Base-by-base conservation (phyloP, 192 early-diverging fungal genomes). In the Chytriomyces sp. region DNA sequence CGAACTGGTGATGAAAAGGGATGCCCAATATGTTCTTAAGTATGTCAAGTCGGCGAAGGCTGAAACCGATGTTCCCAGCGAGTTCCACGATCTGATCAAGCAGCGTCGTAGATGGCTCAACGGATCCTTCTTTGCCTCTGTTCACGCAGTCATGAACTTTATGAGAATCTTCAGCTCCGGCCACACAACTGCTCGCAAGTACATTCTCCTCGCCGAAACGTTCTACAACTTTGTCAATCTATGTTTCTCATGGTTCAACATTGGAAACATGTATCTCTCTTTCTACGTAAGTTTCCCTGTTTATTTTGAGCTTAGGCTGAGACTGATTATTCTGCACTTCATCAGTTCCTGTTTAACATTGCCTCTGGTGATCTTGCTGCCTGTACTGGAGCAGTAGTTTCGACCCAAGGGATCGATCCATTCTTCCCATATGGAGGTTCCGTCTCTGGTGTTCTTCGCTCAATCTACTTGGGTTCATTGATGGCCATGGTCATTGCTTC, bases 41-140 rank as follows among this genome's bases (percentile, higher is more conserved):
- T 98, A 98, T 79, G 96, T 96, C 50, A 93, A 95, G 79, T 83
- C 81, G 43, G 93, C 96, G 28, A 91, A 91, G 77, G 96, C 92
- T 13, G 93, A 92, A 73, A 98, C 96, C n/a, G 96, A 98, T 79
- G 96, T 95, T 10, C 96, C 96, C 0, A 93, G 95, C 82, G 89
- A 77, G 23, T 85, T 96, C 45, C 90, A 92, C 46, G 97, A 98
- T 83, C 92, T 98, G 63, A 96, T 99, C 65, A 96, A 94, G 45
- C 97, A 99, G 86, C 90, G 97, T 76, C 90, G 97, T 63, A 91
- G 97, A 82, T 99, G 97, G 97, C 90, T 87, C 69, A 97, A 97
- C 83, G 96, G 96, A 50, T 94, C 93, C 7, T 95, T 94, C 88
- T 98, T 98, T 83, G 96, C 96, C 4, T 89, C 90, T 45, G 88